phyloP scores from a whole-genome alignment of 2,329 filamentous ascomycete genomes.

The Chrysoporthe cubensis region DNA sequence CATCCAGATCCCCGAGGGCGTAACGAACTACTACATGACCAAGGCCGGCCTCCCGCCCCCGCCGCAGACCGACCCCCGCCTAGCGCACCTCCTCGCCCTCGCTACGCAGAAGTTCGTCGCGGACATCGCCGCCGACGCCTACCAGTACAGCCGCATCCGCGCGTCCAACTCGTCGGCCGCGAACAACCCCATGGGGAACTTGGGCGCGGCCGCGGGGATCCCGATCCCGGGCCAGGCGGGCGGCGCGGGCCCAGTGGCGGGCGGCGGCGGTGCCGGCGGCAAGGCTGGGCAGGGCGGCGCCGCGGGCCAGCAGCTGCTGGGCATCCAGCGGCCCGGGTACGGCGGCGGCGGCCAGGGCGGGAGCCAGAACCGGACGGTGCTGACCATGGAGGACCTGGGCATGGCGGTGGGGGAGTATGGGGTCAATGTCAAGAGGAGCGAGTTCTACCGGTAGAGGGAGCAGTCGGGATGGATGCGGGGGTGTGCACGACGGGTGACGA shows the following conservation, averaged over 20 bases:
- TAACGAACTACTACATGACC: slow-evolving; percentile 97
- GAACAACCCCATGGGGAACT: slow-evolving; percentile 88
- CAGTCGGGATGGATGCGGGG: not conserved
- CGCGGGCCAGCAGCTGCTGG: slow-evolving; percentile 52
- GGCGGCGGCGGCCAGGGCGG: slow-evolving; percentile 89
- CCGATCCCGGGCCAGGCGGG: slow-evolving; percentile 62
- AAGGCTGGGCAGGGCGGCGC: slow-evolving; percentile 3
- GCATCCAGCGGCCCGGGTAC: slow-evolving; percentile 77
- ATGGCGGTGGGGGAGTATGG: slow-evolving; percentile 99
- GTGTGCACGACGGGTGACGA: not conserved
- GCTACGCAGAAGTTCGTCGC: slow-evolving; percentile 99
- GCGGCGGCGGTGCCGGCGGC: not conserved
- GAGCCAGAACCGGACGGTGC: slow-evolving; percentile 86
- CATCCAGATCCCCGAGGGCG: slow-evolving; percentile 87
- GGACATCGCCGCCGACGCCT: slow-evolving; percentile 95
- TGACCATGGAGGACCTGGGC: slow-evolving; percentile 98
- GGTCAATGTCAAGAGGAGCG: slow-evolving; percentile 94
- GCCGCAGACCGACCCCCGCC: slow-evolving; percentile 84
- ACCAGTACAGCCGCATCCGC: slow-evolving; percentile 95
- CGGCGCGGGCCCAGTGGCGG: slow-evolving; percentile 42
- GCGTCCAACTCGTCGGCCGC: slow-evolving; percentile 85
- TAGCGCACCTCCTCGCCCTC: slow-evolving; percentile 90
- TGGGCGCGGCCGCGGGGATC: slow-evolving; percentile 76
- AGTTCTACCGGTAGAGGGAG: slow-evolving; percentile 80
- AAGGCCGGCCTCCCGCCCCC: slow-evolving; percentile 92